phyloP scores from a whole-genome alignment of 257 asterid species.

The Gentiana straminea region DNA sequence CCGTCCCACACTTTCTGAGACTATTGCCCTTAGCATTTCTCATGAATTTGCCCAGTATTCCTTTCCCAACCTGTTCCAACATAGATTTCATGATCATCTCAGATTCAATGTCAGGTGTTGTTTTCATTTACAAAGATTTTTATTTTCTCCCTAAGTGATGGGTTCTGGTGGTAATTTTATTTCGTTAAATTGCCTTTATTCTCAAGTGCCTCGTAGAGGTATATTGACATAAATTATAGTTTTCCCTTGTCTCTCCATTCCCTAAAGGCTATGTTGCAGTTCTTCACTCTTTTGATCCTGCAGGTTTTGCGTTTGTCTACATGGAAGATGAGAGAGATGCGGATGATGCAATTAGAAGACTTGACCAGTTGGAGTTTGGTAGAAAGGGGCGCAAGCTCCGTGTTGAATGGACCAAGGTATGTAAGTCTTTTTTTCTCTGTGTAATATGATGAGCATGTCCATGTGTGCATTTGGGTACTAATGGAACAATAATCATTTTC shows the following conservation, averaged over 20 bases:
- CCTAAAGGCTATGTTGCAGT: no score
- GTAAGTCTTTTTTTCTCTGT: no score
- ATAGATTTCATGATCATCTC: slow-evolving; percentile 79
- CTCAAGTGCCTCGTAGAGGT: slow-evolving; percentile 11
- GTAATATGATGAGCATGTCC: no score
- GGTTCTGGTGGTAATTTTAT: slow-evolving; percentile 29
- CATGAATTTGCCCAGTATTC: slow-evolving; percentile 50
- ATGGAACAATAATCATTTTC: background rate
- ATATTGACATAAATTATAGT: no score
- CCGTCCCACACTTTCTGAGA: slow-evolving; percentile 41
- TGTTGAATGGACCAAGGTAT: slow-evolving; percentile 92
- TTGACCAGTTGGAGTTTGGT: slow-evolving; percentile 72
- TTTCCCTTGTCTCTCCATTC: no score
- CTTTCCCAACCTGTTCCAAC: slow-evolving; percentile 68
- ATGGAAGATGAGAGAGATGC: slow-evolving; percentile 91
- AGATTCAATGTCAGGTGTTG: slow-evolving; percentile 96
- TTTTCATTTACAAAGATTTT: slow-evolving; percentile 31
- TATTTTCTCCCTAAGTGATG: slow-evolving; percentile 33
- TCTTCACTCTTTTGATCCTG: background rate
- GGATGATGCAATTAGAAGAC: slow-evolving; percentile 71
- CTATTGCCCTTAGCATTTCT: slow-evolving; percentile 42
- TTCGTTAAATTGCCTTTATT: slow-evolving; percentile 30
- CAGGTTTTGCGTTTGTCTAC: slow-evolving; percentile 65
- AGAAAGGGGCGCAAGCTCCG: slow-evolving; percentile 73
- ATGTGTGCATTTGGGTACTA: no score